Base-by-base conservation (phyloP, 768 basidiomycete species). In the Pleurotus cornucopiae region DNA sequence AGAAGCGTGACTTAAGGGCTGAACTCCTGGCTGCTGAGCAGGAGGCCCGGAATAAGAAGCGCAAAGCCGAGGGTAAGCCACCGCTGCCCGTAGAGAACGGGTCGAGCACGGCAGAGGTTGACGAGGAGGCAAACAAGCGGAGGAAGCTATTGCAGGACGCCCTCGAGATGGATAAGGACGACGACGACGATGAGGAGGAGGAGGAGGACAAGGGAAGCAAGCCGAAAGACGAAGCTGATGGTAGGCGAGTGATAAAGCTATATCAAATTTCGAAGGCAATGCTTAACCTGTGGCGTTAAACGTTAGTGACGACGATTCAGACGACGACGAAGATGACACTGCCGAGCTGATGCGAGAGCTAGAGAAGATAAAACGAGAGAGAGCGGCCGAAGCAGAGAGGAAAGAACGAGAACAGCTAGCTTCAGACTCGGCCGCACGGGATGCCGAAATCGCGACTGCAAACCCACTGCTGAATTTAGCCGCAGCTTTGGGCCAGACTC, bases 281-380 rank as follows among this genome's bases (percentile, higher is more conserved):
- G 30, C 30, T 34, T 34, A 34, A 34, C 30, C 30, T 11, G 30
- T 34, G 9, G 9, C 30, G 30, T 34, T 11, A 4, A 53, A 44
- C 58, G 79, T 75, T 52, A 83, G 85, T 37, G 81, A 81, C 6
- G 74, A 67, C 30, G 71, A 72, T 47, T 59, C 68, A 0, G 75
- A 76, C 9, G 30, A 34, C 11, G 89, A 91, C 6, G 94, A 96
- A 60, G 91, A 94, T 63, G 93, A 96, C 54, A 93, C 94, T 0
- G 94, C 94, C 0, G 96, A 97, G 64, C 78, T 99, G 20, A 76
- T 99, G 59, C 86, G 94, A 21, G 97, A 99, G 69, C 79, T 99
- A n/a, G 96, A 97, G 72, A 98, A 96, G 76, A 98, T 98, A 62
- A 98, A 97, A 72, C 87, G 87, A 46, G 95, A 98, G 66, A 81